Base-by-base conservation (phyloP, 306 rosid genomes). In the Heteromeles arbutifolia region DNA sequence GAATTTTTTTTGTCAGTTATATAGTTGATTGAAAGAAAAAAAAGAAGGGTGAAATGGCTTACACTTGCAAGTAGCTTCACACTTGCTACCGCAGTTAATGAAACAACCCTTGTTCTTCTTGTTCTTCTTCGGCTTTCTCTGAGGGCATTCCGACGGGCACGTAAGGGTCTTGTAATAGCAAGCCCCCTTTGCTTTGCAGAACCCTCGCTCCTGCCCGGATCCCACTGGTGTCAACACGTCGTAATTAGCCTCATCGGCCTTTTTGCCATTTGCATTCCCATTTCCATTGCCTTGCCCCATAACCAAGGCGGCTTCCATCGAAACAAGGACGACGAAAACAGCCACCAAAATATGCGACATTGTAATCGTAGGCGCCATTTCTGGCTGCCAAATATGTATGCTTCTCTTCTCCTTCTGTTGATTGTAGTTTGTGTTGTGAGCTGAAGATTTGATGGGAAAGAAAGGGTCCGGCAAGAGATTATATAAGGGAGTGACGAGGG, bases 21-120 rank as follows among this genome's bases (percentile, higher is more conserved):
- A 2, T 50, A 19, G 14, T 22, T 71, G 12, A 52, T 62, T 17
- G 24, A 31, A 25, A 34, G 44, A 14, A 56, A 70, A 65, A 41
- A 8, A 70, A 70, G 28, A 18, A 8, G 17, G 0, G 11, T 28
- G 2, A 29, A 12, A 32, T 4, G 8, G n/a, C 31, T 88, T 89
- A 88, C 97, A 15, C 86, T 85, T 92, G 95, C 97, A 89, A 63
- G 92, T 91, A 79, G 80, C 90, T 88, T 91, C 97, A 70, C 93
- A 91, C 80, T 85, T 88, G 91, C 82, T 89, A 78, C 87, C 81
- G 64, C 96, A 87, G 62, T 92, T 81, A 4, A 92, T 10, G 78
- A 84, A 88, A 64, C 97, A 90, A 17, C 88, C 97, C 80, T 90
- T 92, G 21, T 69, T 34, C 64, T 82, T 84, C 90, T 86, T 90